Conservation (phyloP, 2,329 filamentous ascomycete genomes). For the Ophiostoma quercus region DNA sequence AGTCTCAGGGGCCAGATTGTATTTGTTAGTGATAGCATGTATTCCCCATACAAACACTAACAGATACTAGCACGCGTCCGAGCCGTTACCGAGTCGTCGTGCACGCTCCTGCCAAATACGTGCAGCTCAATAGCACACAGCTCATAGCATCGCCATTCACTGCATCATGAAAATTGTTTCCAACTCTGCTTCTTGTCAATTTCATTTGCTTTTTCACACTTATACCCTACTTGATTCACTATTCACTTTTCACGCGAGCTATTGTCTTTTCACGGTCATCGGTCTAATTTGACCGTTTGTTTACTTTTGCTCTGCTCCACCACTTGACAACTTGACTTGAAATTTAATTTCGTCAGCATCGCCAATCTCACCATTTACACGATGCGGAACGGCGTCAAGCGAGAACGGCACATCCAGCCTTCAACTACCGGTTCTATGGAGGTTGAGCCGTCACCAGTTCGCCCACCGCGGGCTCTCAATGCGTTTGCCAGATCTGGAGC, state of each 20-base stretch:
- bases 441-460: not conserved
- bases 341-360: not conserved
- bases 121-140: not conserved
- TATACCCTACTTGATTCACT: too few relatives aligned
- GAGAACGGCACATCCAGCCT: not conserved
- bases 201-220: not conserved
- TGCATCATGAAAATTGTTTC: not conserved
- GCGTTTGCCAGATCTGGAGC: slow-evolving; percentile 29
- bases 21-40: not conserved
- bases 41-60: slow-evolving; percentile 15
- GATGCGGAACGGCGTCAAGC: not conserved
- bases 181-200: not conserved
- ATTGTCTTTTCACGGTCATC: not conserved
- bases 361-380: not conserved
- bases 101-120: slow-evolving; percentile 15
- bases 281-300: not conserved
- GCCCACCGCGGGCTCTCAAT: not conserved
- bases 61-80: slow-evolving; percentile 13
- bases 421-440: not conserved
- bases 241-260: not conserved
- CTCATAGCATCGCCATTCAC: not conserved
- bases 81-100: slow-evolving; percentile 15
- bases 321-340: not conserved
- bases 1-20: not conserved
- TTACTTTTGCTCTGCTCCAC: not conserved